Evolutionary conservation across 2,329 filamentous ascomycete species (phyloP).

Genomic region (Trichoderma citrinoviride): DNA sequence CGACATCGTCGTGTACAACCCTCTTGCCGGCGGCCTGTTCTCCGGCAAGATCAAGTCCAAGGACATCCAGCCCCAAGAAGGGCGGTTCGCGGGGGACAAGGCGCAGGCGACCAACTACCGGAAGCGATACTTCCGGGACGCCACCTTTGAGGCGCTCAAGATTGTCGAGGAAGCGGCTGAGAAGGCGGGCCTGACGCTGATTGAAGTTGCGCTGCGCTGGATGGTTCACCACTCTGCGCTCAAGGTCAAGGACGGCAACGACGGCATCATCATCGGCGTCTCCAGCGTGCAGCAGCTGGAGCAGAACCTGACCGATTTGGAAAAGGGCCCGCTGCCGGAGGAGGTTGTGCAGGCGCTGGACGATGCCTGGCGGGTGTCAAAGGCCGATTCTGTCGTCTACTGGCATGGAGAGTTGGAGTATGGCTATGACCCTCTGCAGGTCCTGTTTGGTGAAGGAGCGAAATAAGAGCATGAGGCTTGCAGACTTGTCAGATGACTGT

Average conservation of each 20-base stretch:
- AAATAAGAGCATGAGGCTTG: slow-evolving; percentile 34
- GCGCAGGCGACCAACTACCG: slow-evolving; percentile 58
- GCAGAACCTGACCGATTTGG: slow-evolving; percentile 55
- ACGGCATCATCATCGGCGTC: slow-evolving; percentile 60
- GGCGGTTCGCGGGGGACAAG: slow-evolving; percentile 65
- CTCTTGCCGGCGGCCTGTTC: slow-evolving; percentile 49
- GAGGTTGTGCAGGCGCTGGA: slow-evolving; percentile 74
- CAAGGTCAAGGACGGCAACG: slow-evolving; percentile 51
- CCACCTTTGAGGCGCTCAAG: slow-evolving; percentile 60
- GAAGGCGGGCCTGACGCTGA: slow-evolving; percentile 65
- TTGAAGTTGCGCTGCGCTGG: slow-evolving; percentile 75
- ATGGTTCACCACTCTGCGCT: slow-evolving; percentile 66
- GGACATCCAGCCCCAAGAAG: slow-evolving; percentile 61
- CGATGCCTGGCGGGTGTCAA: slow-evolving; percentile 71
- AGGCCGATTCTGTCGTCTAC: slow-evolving; percentile 53
- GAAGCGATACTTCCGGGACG: slow-evolving; percentile 68
- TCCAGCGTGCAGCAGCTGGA: slow-evolving; percentile 57
- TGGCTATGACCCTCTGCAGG: slow-evolving; percentile 61
- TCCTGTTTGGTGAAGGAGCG: slow-evolving; percentile 51
- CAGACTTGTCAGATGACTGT: background rate
- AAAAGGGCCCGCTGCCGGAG: slow-evolving; percentile 71
- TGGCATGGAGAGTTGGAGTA: slow-evolving; percentile 64
- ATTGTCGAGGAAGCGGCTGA: slow-evolving; percentile 65
- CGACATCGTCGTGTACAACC: slow-evolving; percentile 24
- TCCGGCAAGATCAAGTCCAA: slow-evolving; percentile 72